Percentiles rank a stretch among this genome's conserved stretches.
Conservation (phyloP, 441 rosid species). For the Gossypium gossypioides region DNA sequence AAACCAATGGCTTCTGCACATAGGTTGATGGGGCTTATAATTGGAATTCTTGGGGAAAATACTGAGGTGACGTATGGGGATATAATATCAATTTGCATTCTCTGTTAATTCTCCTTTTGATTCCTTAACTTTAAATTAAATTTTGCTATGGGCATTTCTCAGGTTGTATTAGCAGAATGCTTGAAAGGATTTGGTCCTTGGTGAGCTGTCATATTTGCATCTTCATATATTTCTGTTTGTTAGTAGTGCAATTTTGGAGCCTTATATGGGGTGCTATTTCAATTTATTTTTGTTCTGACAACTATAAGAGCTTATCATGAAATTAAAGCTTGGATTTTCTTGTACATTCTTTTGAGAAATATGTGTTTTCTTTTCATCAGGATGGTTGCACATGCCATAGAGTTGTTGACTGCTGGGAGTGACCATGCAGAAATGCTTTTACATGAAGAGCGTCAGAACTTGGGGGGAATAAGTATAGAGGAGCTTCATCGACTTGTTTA, state of each 20-base stretch:
- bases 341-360: background rate
- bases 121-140: background rate
- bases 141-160: constrained; percentile 24
- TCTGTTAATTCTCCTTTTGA: background rate
- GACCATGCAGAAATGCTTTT: constrained; percentile 64
- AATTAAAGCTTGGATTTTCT: background rate
- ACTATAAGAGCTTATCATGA: background rate
- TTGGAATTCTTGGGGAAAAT: constrained; percentile 84
- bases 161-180: constrained; percentile 90
- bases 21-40: constrained; percentile 56
- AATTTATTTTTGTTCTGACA: background rate
- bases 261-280: background rate
- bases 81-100: background rate
- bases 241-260: background rate
- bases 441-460: constrained; percentile 52
- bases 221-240: background rate
- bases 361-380: constrained; percentile 28
- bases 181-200: constrained; percentile 87
- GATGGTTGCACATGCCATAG: constrained; percentile 90
- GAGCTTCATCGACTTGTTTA: constrained; percentile 84
- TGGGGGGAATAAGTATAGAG: constrained; percentile 72
- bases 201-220: constrained; percentile 34
- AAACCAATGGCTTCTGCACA: constrained; percentile 55
- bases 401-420: constrained; percentile 71
- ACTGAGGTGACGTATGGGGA: constrained; percentile 48